Base-by-base conservation (phyloP, 2,329 filamentous ascomycete species). In the Immersiporthe knoxdaviesiana region DNA sequence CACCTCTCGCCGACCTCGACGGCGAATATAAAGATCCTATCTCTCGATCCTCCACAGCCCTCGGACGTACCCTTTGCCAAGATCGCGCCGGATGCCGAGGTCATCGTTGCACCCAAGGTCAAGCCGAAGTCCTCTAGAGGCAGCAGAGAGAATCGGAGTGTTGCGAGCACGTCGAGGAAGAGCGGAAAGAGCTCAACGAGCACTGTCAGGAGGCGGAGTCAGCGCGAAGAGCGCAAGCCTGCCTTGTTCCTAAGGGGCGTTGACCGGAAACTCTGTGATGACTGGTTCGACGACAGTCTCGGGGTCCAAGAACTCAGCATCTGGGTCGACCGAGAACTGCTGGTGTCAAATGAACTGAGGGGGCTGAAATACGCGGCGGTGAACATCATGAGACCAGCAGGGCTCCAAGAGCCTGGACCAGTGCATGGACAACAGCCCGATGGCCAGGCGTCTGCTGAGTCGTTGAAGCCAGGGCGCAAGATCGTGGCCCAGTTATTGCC, bases 1-100 rank as follows among this genome's bases (percentile, higher is more conserved):
- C 96, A 99, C 78, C 86, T 99, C 0, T 97, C 96, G 14, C 95
- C 94, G 2, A 98, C 95, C 0, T 97, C 95, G 3, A 97, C 95
- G 1, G 97, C 96, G 12, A 97, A 94, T 76, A 94, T 99, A 72
- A 90, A 90, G 68, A 88, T 98, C 11, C 89, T 93, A 8, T 94
- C 93, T 1, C 83, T 99, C n/a, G 89, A 91, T 1, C 96, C 96
- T 1, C 83, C 89, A 0, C 89, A 90, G 4, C 79, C 91, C 1
- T 83, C 88, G 2, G 87, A 90, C 63, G 86, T 88, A 1, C 86
- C 92, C 0, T 99, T 99, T 77, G 93, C 92, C 35, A 98, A 97
- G 79, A 92, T 99, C 64, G 92, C 93, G 0, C 92, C 94, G 0
- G 94, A 98, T 77, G 95, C 95, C 30, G 96, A 99, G 80, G 94